These are phyloP conservation scores for Macrophomina tecta DNA, from an alignment of 2,329 filamentous ascomycete genomes.

Conservation along the genomic window DNA sequence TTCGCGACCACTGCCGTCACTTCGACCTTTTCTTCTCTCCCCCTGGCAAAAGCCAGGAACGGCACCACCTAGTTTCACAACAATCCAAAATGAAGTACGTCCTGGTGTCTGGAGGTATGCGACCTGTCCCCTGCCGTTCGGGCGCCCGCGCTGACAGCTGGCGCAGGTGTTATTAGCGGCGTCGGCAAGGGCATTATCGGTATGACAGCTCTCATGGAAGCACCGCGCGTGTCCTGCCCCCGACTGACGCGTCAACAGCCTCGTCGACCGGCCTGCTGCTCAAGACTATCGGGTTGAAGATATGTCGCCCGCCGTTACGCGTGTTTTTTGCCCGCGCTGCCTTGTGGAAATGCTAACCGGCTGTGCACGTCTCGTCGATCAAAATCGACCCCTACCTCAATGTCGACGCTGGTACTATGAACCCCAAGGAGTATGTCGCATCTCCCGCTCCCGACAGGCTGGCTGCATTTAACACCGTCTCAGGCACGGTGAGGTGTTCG, in stretches of 20 bases:
- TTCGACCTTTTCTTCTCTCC: constrained; percentile 46
- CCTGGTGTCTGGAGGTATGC: constrained; percentile 76
- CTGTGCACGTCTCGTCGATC: constrained; percentile 65
- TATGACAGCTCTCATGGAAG: constrained; percentile 42
- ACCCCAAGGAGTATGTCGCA: constrained; percentile 63
- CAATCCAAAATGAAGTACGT: constrained; percentile 76
- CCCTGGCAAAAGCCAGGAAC: constrained; percentile 48
- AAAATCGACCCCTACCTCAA: constrained; percentile 78
- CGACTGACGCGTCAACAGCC: constrained; percentile 55
- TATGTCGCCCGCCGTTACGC: constrained; percentile 54
- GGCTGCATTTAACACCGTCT: constrained; percentile 11
- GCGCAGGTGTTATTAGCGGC: constrained; percentile 61
- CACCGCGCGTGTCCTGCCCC: constrained; percentile 25
- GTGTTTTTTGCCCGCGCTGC: constrained; percentile 10
- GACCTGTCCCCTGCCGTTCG: constrained; percentile 27
- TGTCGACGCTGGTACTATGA: constrained; percentile 76
- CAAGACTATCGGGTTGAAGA: constrained; percentile 80
- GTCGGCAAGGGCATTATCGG: constrained; percentile 73
- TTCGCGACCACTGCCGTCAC: constrained; percentile 36
- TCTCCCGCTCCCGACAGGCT: constrained; percentile 10
- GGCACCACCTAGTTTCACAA: constrained; percentile 43
- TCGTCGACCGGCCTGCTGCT: constrained; percentile 76
- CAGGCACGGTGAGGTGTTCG: constrained; percentile 85
- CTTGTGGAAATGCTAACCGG: constrained; percentile 24
- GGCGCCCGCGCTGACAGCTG: constrained; percentile 30